Evolutionary conservation across 2,329 filamentous ascomycete species (phyloP).

Genomic region (Zarea fungicola): DNA sequence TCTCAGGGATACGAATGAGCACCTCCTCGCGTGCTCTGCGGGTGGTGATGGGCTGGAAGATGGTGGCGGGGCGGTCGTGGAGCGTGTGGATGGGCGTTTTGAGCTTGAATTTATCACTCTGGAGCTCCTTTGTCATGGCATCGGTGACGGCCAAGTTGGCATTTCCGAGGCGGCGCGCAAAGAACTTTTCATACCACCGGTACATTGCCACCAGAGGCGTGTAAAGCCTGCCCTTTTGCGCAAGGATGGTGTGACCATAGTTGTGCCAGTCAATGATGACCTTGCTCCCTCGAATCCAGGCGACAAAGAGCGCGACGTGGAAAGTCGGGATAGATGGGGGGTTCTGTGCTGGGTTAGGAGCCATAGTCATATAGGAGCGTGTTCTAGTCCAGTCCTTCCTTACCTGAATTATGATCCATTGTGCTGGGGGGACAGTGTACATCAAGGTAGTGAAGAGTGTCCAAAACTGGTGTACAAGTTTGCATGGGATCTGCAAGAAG

Average conservation of each 20-base stretch:
- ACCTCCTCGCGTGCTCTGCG: conserved; percentile 48
- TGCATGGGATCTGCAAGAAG: conserved; percentile 70
- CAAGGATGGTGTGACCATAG: conserved; percentile 92
- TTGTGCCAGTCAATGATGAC: conserved; percentile 98
- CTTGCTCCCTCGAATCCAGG: conserved; percentile 70
- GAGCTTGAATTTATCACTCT: conserved; percentile 57
- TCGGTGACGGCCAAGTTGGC: conserved; percentile 84
- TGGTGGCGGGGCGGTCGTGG: conserved; percentile 78
- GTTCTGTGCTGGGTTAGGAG: conserved; percentile 52
- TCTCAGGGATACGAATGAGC: conserved; percentile 61
- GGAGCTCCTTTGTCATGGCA: conserved; percentile 76
- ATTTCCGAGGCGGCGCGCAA: conserved; percentile 61
- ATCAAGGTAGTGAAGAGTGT: conserved; percentile 66
- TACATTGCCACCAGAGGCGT: conserved; percentile 77
- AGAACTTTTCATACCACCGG: conserved; percentile 67
- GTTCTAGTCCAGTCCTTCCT: no score
- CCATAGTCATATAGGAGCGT: background rate
- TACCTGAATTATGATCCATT: conserved; percentile 82
- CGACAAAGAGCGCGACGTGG: conserved; percentile 65
- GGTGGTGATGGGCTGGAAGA: conserved; percentile 67
- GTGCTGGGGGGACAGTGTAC: conserved; percentile 67
- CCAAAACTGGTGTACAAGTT: conserved; percentile 77
- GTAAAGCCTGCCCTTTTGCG: conserved; percentile 45
- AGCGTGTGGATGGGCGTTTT: conserved; percentile 62
- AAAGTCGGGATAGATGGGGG: conserved; percentile 93